These are phyloP conservation scores for Trichoderma oligosporum DNA, from an alignment of 2,329 filamentous ascomycete species.

Conservation along the genomic window DNA sequence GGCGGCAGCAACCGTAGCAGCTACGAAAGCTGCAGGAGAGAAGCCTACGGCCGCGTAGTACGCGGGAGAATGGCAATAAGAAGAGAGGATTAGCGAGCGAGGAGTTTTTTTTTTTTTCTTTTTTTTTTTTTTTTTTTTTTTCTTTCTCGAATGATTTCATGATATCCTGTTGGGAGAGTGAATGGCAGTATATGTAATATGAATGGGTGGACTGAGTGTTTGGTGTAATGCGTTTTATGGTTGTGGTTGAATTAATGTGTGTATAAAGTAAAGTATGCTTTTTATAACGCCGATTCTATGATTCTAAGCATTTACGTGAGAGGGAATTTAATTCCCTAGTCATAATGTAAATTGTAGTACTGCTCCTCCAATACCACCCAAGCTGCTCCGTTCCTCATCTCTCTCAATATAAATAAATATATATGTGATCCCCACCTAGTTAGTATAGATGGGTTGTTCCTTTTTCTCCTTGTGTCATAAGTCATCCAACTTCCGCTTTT, in stretches of 20 bases:
- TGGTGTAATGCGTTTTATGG: neutral
- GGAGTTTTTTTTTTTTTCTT: neutral
- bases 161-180: conserved; percentile 8
- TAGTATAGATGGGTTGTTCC: neutral
- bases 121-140: neutral
- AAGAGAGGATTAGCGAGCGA: neutral
- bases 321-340: neutral
- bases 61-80: neutral
- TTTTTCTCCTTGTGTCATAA: neutral
- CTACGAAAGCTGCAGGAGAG: neutral
- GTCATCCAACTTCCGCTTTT: conserved; percentile 25
- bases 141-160: neutral
- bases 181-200: neutral
- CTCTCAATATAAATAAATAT: neutral
- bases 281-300: neutral
- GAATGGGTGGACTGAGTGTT: neutral
- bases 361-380: neutral
- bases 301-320: neutral
- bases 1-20: no score
- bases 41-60: conserved; percentile 7
- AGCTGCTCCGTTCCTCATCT: neutral
- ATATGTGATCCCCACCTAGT: neutral
- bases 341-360: neutral
- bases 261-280: neutral
- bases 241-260: neutral